phyloP scores from a whole-genome alignment of 371 early-diverging fungal species.

The Mortierella sp. region DNA sequence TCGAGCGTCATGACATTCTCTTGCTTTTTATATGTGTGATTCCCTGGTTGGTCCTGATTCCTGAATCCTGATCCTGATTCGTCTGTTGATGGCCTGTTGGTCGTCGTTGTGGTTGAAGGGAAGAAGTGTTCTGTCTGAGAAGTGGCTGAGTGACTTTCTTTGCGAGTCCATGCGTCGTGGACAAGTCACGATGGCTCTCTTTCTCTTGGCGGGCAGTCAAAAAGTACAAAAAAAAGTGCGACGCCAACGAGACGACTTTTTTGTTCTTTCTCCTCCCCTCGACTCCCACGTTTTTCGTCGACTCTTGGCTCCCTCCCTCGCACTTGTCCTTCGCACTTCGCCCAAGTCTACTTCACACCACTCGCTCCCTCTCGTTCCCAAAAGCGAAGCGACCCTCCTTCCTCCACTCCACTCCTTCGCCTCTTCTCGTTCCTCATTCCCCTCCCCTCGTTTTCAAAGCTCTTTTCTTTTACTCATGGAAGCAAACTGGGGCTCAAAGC shows the following conservation, averaged over 20 bases:
- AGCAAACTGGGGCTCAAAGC: constrained; percentile 65
- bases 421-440: background rate
- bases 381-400: background rate
- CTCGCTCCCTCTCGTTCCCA: background rate
- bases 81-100: background rate
- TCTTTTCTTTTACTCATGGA: too few species aligned
- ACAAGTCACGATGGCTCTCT: background rate
- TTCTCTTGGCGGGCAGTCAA: background rate
- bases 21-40: background rate
- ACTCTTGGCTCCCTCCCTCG: background rate
- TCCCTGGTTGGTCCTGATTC: background rate
- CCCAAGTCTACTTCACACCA: background rate
- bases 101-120: background rate
- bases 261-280: background rate
- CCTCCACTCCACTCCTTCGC: background rate
- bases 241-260: background rate
- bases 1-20: constrained; percentile 45
- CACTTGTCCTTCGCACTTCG: background rate
- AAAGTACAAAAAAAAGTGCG: too few species aligned
- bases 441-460: background rate
- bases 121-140: background rate
- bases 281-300: background rate
- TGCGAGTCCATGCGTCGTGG: too few species aligned
- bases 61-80: background rate
- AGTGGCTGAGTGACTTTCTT: background rate